Evolutionary conservation across 2,329 filamentous ascomycete genomes (phyloP), one percentile per base, ranked within the genome.

Genomic region (Acrodontium crateriforme): DNA sequence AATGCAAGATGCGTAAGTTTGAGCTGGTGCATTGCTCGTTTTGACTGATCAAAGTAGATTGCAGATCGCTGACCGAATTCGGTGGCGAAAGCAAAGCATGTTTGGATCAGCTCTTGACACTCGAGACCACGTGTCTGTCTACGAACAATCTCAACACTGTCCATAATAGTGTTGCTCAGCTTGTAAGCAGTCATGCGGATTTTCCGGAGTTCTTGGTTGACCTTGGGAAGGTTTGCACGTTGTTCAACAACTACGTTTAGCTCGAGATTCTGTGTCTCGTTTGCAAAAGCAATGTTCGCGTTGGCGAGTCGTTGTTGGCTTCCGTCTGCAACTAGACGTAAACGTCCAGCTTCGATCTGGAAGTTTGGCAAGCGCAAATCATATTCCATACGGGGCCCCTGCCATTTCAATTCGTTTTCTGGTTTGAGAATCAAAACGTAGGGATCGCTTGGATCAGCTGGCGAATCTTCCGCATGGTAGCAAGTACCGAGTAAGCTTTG

Each of bases 11-110:
- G 82, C 9, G 87, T 92, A 30, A 98, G 69, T 53, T 92, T 93
- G 42, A 92, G 68, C 53, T 93, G 94, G 59, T 95, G 95, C 81
- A 95, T 91, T 42, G 91, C 82, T 27, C 87, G 77, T 30, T 89
- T 68, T 50, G 93, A 95, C 53, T 81, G 79, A 56, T 98, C 89
- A 74, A 98, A 89, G 59, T 92, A 91, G 12, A 89, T 73, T 27
- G 93, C 70, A 2, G 87, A 94, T 39, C 89, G 78, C 52, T 94
- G 87, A 24, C 89, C 89, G 42, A 98, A 98, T 52, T 98, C 89
- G 0, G 89, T 95, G n/a, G 89, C 89, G 47, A 95, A 98, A 21
- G 91, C 80, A 53, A 95, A 98, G 56, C 87, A 98, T 4, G 84
- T 92, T 54, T 98, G 89, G 38, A 98, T 89, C 16, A 98, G 71